Percentiles rank a stretch among this genome's conserved stretches.
Evolutionary conservation across 768 basidiomycete genomes (phyloP).

Genomic region (Lyophyllum semitale): DNA sequence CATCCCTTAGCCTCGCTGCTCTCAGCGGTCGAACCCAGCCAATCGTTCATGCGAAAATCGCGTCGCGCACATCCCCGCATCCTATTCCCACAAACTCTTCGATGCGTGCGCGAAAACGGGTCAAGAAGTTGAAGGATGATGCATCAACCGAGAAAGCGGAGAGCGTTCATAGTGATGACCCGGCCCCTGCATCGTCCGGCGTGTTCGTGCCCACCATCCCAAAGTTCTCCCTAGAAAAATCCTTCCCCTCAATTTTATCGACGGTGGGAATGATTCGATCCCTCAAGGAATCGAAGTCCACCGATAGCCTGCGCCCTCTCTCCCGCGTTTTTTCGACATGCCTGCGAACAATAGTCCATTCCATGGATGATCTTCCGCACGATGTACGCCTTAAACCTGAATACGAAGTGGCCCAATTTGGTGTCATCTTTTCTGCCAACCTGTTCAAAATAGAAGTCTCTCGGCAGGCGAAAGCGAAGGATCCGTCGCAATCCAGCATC

Average conservation of each 20-base stretch:
- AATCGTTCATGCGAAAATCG: not conserved
- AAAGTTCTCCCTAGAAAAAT: slow-evolving; percentile 30
- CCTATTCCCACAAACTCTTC: not conserved
- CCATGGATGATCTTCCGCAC: slow-evolving; percentile 16
- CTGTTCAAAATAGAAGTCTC: slow-evolving; percentile 12
- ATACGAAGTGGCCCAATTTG: slow-evolving; percentile 17
- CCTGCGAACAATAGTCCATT: slow-evolving; percentile 16
- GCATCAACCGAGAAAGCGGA: slow-evolving; percentile 19
- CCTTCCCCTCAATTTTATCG: slow-evolving; percentile 37
- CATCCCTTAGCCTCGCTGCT: slow-evolving; percentile 10
- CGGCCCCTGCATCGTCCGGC: slow-evolving; percentile 24
- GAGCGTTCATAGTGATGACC: slow-evolving; percentile 24
- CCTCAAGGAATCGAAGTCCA: slow-evolving; percentile 15
- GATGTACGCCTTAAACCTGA: slow-evolving; percentile 9
- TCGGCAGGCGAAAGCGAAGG: not conserved
- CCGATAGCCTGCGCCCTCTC: slow-evolving; percentile 9
- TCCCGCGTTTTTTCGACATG: slow-evolving; percentile 18
- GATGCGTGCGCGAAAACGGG: slow-evolving; percentile 4
- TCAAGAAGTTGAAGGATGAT: slow-evolving; percentile 11
- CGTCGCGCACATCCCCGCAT: not conserved
- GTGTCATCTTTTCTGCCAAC: slow-evolving; percentile 12
- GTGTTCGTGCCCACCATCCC: slow-evolving; percentile 10
- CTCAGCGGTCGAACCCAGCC: slow-evolving; percentile 8
- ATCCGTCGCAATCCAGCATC: not conserved
- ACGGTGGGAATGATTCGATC: slow-evolving; percentile 27